These are phyloP conservation scores for Liquidambar formosana DNA, from an alignment of 164 flowering plant species.

Conservation along the genomic window DNA sequence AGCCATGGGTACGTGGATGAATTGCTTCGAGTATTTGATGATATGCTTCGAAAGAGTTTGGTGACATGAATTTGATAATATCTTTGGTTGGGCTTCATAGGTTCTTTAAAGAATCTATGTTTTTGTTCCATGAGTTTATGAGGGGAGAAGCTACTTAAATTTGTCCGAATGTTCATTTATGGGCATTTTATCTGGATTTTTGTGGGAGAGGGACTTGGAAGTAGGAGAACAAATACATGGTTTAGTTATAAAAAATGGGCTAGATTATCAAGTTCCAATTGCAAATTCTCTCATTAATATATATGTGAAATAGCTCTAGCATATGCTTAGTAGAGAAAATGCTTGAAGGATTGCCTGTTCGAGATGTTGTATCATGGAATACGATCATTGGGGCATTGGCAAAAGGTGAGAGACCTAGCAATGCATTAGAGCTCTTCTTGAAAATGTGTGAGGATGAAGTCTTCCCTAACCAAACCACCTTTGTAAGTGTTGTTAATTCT, in stretches of 20 bases:
- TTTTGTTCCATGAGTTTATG: conserved; percentile 54
- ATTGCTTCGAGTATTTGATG: conserved; percentile 52
- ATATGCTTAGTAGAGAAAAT: conserved; percentile 40
- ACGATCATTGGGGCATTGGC: conserved; percentile 50
- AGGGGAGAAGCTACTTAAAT: conserved; percentile 19
- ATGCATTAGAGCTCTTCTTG: conserved; percentile 46
- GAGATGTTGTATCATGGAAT: conserved; percentile 79
- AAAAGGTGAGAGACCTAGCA: conserved; percentile 36
- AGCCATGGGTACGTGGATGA: conserved; percentile 49
- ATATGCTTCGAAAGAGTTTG: conserved; percentile 57
- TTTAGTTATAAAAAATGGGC: conserved; percentile 50
- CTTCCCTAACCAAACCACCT: conserved; percentile 53
- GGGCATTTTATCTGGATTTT: conserved; percentile 55
- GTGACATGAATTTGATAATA: conserved; percentile 71
- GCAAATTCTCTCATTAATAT: conserved; percentile 60
- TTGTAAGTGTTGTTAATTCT: conserved; percentile 47
- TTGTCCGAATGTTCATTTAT: conserved; percentile 55
- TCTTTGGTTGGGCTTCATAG: conserved; percentile 45
- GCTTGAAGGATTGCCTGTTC: conserved; percentile 30
- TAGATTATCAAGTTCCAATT: conserved; percentile 27
- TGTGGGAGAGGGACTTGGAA: conserved; percentile 22
- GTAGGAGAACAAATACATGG: conserved; percentile 63
- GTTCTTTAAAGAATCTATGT: conserved; percentile 38
- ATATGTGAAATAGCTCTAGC: conserved; percentile 47
- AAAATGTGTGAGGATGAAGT: conserved; percentile 37